Conservation (phyloP, 1,284 basidiomycete genomes). For the Hymenochaete sp. region DNA sequence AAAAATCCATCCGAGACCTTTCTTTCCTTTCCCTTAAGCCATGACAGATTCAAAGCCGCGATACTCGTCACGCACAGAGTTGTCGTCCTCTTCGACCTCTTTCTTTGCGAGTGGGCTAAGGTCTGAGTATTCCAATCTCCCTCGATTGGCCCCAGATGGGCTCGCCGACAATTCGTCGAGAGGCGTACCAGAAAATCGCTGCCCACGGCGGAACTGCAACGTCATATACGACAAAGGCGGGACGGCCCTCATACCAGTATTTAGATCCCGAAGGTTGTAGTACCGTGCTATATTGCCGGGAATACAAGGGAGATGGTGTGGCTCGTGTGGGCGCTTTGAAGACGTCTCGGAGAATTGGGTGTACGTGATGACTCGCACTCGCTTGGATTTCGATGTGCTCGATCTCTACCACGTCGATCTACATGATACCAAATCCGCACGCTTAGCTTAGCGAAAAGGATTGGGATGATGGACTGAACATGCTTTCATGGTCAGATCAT, state of each 20-base stretch:
- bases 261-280: slow-evolving; percentile 1
- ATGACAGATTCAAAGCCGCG: slow-evolving; percentile 43
- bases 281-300: background rate
- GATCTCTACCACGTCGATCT: slow-evolving; percentile 17
- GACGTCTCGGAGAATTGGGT: slow-evolving; percentile 6
- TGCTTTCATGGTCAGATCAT: background rate
- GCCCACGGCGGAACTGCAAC: too few species aligned
- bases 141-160: slow-evolving; percentile 44
- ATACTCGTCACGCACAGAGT: slow-evolving; percentile 41
- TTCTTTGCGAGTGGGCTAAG: slow-evolving; percentile 48
- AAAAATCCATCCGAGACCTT: too few species aligned
- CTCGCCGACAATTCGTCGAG: slow-evolving; percentile 35
- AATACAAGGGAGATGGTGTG: background rate
- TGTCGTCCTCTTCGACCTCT: slow-evolving; percentile 21
- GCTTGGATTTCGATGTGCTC: background rate
- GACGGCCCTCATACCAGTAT: background rate
- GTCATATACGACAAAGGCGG: too few species aligned
- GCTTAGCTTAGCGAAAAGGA: background rate
- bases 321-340: slow-evolving; percentile 2
- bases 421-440: too few species aligned
- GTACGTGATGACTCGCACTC: background rate
- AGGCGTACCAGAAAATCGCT: slow-evolving; percentile 47
- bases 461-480: background rate
- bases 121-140: slow-evolving; percentile 50
- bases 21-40: slow-evolving; percentile 14